phyloP scores from a whole-genome alignment of 2,329 filamentous ascomycete genomes.

The Ilyonectria destructans region DNA sequence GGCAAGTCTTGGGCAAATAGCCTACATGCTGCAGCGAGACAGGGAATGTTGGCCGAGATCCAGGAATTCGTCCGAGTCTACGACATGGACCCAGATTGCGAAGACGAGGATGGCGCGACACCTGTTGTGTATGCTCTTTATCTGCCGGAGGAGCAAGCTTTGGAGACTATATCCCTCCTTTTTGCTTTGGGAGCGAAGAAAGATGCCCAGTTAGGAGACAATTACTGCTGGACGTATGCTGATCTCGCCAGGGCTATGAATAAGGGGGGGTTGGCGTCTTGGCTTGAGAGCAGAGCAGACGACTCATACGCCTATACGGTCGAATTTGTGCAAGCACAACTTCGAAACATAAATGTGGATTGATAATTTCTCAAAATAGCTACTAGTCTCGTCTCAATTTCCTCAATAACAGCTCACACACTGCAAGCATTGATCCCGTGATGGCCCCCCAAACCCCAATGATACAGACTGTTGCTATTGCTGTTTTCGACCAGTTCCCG shows the following conservation, averaged over 20 bases:
- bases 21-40: background rate
- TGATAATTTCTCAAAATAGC: background rate
- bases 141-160: background rate
- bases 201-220: background rate
- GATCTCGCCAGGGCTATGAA: background rate
- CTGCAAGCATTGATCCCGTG: conserved; percentile 9
- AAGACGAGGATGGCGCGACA: background rate
- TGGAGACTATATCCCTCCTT: background rate
- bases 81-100: background rate
- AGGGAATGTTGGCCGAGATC: background rate
- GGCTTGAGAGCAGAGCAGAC: background rate
- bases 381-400: background rate
- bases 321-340: background rate
- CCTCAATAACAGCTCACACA: conserved; percentile 22
- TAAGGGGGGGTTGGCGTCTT: background rate
- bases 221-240: background rate
- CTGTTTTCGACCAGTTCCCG: conserved; percentile 11
- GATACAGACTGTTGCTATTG: conserved; percentile 19
- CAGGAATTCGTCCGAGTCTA: background rate
- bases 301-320: background rate
- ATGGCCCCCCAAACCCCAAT: conserved; percentile 6
- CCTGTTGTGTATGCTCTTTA: background rate
- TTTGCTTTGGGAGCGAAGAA: background rate
- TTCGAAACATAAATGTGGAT: background rate
- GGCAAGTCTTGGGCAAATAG: background rate